A percentile compares a stretch with the other conserved stretches of the same genome.
Conservation (phyloP, 164 flowering plant genomes). For the Vitis amurensis region DNA sequence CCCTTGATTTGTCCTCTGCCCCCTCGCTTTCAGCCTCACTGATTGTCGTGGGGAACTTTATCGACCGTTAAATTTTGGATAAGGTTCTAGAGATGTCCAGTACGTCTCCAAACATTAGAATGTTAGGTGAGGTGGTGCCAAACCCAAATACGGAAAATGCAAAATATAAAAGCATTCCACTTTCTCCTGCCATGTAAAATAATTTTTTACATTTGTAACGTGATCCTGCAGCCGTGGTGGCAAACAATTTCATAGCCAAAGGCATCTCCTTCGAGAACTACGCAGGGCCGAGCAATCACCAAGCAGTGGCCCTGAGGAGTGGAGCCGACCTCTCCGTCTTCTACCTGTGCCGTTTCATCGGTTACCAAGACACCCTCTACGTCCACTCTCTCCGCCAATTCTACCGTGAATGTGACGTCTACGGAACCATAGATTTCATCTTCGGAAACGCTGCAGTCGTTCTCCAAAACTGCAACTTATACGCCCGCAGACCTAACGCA, state of each 20-base stretch:
- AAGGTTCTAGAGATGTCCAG: too few relatives aligned
- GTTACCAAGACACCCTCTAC: conserved; percentile 59
- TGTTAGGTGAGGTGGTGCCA: too few relatives aligned
- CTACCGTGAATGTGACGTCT: conserved; percentile 52
- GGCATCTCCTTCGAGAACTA: conserved; percentile 37
- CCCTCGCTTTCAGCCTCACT: too few relatives aligned
- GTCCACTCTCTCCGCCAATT: conserved; percentile 51
- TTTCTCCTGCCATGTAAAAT: too few relatives aligned
- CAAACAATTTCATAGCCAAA: conserved; percentile 32
- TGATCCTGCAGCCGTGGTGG: conserved; percentile 32
- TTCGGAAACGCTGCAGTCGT: conserved; percentile 68
- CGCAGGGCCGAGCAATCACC: conserved; percentile 42
- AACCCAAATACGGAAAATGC: too few relatives aligned
- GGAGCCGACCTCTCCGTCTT: conserved; percentile 36
- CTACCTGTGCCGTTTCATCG: conserved; percentile 41
- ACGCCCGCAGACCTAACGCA: conserved; percentile 42
- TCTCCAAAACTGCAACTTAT: conserved; percentile 48
- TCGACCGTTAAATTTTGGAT: too few relatives aligned
- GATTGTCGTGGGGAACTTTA: too few relatives aligned
- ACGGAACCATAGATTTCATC: conserved; percentile 72
- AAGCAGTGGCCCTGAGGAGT: conserved; percentile 41
- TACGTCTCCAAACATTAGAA: too few relatives aligned
- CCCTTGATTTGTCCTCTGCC: too few relatives aligned
- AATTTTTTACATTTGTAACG: too few relatives aligned
- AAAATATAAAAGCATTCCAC: too few relatives aligned